Percentiles rank a stretch among this genome's conserved stretches.
These are phyloP conservation scores for Polyporus tsugae DNA, from an alignment of 1,284 basidiomycete genomes.

Conservation along the genomic window DNA sequence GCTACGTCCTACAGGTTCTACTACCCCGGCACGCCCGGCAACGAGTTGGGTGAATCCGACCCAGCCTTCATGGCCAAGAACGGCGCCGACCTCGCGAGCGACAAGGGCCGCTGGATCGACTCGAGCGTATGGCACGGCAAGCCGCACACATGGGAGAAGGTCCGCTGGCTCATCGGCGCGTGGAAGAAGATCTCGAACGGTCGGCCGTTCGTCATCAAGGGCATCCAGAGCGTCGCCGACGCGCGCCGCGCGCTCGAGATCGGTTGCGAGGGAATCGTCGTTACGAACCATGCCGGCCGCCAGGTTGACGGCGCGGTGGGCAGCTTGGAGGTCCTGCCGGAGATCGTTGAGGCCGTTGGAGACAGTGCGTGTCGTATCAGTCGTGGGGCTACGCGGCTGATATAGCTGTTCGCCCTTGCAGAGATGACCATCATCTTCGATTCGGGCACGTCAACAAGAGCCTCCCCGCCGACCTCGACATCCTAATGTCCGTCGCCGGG, in stretches of 20 bases:
- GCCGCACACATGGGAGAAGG: conserved; percentile 63
- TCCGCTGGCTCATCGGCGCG: conserved; percentile 56
- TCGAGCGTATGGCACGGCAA: conserved; percentile 65
- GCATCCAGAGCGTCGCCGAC: conserved; percentile 59
- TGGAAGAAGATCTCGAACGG: conserved; percentile 54
- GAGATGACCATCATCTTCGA: conserved; percentile 70
- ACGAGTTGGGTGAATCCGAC: conserved; percentile 61
- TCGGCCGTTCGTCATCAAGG: conserved; percentile 66
- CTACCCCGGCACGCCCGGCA: conserved; percentile 49
- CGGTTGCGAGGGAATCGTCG: conserved; percentile 67
- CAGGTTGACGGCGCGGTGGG: conserved; percentile 68
- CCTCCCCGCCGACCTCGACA: conserved; percentile 69
- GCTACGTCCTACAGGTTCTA: conserved; percentile 45
- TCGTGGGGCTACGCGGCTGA: not conserved
- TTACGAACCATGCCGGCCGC: conserved; percentile 67
- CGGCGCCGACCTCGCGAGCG: conserved; percentile 51
- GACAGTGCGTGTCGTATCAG: conserved; percentile 46
- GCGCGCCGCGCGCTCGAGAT: conserved; percentile 57
- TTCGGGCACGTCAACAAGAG: conserved; percentile 69
- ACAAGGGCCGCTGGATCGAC: conserved; percentile 64
- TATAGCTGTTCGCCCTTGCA: conserved; percentile 30
- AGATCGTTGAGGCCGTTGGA: conserved; percentile 59
- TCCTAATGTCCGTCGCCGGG: conserved; percentile 59
- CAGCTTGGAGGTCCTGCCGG: conserved; percentile 60
- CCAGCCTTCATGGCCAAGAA: conserved; percentile 63